These are phyloP conservation scores for Tagetes patula DNA, from an alignment of 129 eudicot genomes.

Conservation along the genomic window DNA sequence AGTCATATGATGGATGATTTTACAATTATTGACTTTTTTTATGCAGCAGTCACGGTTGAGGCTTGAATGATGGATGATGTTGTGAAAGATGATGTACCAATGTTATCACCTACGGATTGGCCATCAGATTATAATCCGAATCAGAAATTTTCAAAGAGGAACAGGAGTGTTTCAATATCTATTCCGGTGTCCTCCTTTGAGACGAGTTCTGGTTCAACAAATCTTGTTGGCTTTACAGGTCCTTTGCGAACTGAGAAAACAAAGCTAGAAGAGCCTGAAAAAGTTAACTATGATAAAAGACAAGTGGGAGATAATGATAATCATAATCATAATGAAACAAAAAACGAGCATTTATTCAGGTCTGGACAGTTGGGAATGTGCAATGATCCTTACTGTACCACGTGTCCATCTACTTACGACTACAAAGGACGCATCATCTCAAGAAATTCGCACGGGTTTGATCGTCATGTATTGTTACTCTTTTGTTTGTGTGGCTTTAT, in stretches of 20 bases:
- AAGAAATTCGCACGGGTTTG: slow-evolving; percentile 34
- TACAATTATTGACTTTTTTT: neutral
- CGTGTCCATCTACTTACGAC: slow-evolving; percentile 59
- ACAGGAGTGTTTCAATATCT: slow-evolving; percentile 68
- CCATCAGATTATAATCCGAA: slow-evolving; percentile 33
- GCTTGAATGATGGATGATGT: slow-evolving; percentile 50
- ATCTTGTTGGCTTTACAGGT: slow-evolving; percentile 44
- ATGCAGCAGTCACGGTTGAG: slow-evolving; percentile 37
- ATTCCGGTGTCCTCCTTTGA: slow-evolving; percentile 43
- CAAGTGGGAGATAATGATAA: slow-evolving; percentile 20
- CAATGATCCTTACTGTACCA: slow-evolving; percentile 77
- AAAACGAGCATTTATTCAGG: slow-evolving; percentile 58
- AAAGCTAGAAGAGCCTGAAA: slow-evolving; percentile 29
- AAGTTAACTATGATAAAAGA: slow-evolving; percentile 12
- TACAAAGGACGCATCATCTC: slow-evolving; percentile 31
- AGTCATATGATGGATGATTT: neutral
- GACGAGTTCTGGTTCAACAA: slow-evolving; percentile 32
- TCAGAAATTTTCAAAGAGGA: slow-evolving; percentile 34
- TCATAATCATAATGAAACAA: slow-evolving; percentile 19
- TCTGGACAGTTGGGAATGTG: slow-evolving; percentile 77
- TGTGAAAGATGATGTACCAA: slow-evolving; percentile 60
- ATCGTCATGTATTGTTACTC: slow-evolving; percentile 46
- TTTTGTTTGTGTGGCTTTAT: neutral
- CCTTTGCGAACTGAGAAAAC: slow-evolving; percentile 45
- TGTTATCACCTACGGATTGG: slow-evolving; percentile 35